A percentile compares a stretch with the other conserved stretches of the same genome.
phyloP scores from a whole-genome alignment of 164 flowering plant genomes.

The Vitis labrusca region DNA sequence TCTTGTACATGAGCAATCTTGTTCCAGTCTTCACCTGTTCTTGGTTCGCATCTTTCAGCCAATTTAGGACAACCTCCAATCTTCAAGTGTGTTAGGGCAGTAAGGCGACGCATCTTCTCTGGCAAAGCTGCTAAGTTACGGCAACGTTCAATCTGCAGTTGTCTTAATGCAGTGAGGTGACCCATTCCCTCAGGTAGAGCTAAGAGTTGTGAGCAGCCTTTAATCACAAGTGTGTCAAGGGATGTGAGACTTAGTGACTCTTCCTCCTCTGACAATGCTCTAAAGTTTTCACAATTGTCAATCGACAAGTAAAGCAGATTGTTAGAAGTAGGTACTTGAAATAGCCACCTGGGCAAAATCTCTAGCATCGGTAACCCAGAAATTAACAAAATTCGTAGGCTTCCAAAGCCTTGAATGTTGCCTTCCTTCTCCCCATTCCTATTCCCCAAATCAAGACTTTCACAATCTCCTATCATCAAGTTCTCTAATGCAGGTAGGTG shows the following conservation, averaged over 20 bases:
- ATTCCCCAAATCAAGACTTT: not conserved
- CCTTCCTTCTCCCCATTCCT: no score
- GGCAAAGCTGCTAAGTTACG: not conserved
- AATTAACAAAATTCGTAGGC: no score
- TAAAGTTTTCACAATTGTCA: no score
- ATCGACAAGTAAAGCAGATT: no score
- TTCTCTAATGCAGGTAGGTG: not conserved
- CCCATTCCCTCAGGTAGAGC: not conserved
- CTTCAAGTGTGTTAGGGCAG: not conserved
- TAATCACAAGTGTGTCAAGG: not conserved
- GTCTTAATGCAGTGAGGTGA: not conserved
- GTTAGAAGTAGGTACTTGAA: no score
- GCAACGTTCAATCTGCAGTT: constrained; percentile 2
- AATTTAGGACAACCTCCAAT: not conserved
- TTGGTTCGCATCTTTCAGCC: not conserved
- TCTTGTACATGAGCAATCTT: constrained; percentile 4
- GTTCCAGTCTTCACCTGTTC: constrained; percentile 8
- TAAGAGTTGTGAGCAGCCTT: not conserved
- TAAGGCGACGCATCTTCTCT: not conserved
- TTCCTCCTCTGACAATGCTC: not conserved
- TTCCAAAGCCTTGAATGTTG: no score
- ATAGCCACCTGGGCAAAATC: no score
- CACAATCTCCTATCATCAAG: not conserved
- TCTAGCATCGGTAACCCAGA: no score
- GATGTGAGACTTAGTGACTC: not conserved